phyloP scores from a whole-genome alignment of 2,329 filamentous ascomycete genomes.

The Mycogone perniciosa region DNA sequence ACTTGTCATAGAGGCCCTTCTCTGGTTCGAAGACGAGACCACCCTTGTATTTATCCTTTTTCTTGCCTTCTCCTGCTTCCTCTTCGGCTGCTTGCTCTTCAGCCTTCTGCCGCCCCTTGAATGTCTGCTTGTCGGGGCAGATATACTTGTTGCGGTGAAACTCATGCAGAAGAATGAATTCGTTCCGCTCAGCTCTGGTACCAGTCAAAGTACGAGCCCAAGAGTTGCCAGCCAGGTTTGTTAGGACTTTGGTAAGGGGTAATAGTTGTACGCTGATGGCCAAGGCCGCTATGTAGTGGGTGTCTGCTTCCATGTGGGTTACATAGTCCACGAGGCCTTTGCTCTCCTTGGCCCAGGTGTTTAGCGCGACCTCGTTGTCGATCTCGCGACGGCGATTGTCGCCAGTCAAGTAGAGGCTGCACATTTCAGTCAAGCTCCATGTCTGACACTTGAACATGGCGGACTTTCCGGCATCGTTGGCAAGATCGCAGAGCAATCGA shows the following conservation, averaged over 20 bases:
- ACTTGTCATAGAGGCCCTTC: constrained; percentile 96
- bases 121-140: constrained; percentile 87
- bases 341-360: constrained; percentile 71
- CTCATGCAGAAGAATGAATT: constrained; percentile 97
- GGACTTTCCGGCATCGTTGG: constrained; percentile 95
- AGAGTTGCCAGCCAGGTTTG: constrained; percentile 94
- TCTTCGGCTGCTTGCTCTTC: constrained; percentile 67
- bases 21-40: constrained; percentile 97
- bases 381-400: constrained; percentile 72
- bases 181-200: constrained; percentile 93
- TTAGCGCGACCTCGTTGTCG: constrained; percentile 81
- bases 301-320: constrained; percentile 89
- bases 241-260: constrained; percentile 88
- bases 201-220: constrained; percentile 95
- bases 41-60: constrained; percentile 99
- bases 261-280: constrained; percentile 86
- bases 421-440: constrained; percentile 98
- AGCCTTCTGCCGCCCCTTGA: constrained; percentile 64
- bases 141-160: constrained; percentile 97
- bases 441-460: constrained; percentile 96
- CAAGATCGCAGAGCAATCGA: constrained; percentile 84
- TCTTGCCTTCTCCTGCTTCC: constrained; percentile 70
- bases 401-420: constrained; percentile 74
- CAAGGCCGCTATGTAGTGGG: constrained; percentile 89
- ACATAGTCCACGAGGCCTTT: constrained; percentile 89